Evolutionary conservation across 2,329 filamentous ascomycete species (phyloP).

Genomic region (Cryoendolithus antarcticus): DNA sequence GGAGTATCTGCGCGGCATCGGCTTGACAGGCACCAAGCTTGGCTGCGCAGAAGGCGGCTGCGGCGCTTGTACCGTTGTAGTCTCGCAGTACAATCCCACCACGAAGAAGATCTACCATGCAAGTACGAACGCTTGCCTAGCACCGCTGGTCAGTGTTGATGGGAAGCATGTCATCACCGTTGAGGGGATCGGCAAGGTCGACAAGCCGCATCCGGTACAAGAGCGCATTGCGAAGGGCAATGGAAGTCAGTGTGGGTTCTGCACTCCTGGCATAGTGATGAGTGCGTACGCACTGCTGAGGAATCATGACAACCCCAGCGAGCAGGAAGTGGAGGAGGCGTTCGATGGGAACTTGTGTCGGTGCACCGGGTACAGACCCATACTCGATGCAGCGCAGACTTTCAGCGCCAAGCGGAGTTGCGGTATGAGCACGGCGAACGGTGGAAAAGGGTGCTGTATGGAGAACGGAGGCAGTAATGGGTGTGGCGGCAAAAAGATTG

Average conservation of each 20-base stretch:
- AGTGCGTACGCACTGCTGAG: slow-evolving; percentile 85
- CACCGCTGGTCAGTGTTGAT: slow-evolving; percentile 82
- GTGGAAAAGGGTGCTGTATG: slow-evolving; percentile 62
- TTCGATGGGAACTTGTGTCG: slow-evolving; percentile 95
- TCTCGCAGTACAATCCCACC: slow-evolving; percentile 86
- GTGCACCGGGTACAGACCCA: slow-evolving; percentile 90
- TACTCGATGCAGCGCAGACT: slow-evolving; percentile 84
- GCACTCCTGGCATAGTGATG: slow-evolving; percentile 95
- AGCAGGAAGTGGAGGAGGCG: slow-evolving; percentile 83
- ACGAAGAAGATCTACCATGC: slow-evolving; percentile 92
- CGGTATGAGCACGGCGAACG: slow-evolving; percentile 44
- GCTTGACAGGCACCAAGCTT: slow-evolving; percentile 88
- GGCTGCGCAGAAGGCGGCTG: slow-evolving; percentile 95
- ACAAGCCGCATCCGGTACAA: slow-evolving; percentile 77
- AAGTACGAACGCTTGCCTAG: slow-evolving; percentile 89
- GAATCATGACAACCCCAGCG: slow-evolving; percentile 65
- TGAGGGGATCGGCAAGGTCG: slow-evolving; percentile 83
- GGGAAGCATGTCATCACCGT: slow-evolving; percentile 98
- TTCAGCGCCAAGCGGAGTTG: slow-evolving; percentile 50
- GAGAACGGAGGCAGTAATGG: slow-evolving; percentile 43
- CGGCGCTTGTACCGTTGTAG: slow-evolving; percentile 88
- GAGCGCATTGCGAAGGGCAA: slow-evolving; percentile 84
- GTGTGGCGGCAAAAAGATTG: slow-evolving; percentile 37
- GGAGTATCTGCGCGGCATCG: slow-evolving; percentile 85
- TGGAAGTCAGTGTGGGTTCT: slow-evolving; percentile 91